These are phyloP conservation scores for Forsythia suspensa DNA, from an alignment of 257 asterid genomes.

Conservation along the genomic window DNA sequence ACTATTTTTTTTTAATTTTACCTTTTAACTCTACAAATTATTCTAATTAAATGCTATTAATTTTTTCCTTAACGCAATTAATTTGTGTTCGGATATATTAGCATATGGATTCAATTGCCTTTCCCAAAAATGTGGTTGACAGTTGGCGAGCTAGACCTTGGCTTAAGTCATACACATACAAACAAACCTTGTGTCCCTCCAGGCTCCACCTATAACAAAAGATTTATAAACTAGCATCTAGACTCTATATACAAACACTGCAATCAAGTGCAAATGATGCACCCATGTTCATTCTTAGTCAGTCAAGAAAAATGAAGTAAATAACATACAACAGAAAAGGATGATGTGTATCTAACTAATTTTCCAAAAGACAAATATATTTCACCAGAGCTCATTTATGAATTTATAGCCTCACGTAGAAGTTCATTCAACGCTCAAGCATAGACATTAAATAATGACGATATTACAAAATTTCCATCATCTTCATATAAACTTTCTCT, in stretches of 20 bases:
- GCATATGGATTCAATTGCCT: constrained; percentile 92
- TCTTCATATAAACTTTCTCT: no score
- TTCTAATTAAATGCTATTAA: no score
- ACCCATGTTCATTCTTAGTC: no score
- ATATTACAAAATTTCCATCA: no score
- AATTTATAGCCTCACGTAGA: background rate
- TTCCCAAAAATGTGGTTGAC: constrained; percentile 79
- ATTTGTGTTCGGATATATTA: constrained; percentile 25
- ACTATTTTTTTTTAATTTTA: no score
- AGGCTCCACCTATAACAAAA: constrained; percentile 31
- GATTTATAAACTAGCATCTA: background rate
- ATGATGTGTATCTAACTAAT: no score
- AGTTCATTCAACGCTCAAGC: background rate
- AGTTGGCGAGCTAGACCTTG: constrained; percentile 92
- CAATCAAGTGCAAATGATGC: background rate
- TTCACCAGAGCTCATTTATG: background rate
- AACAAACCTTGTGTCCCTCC: constrained; percentile 79
- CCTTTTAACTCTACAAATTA: no score
- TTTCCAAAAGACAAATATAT: no score
- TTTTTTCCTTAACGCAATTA: no score
- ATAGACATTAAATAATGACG: no score
- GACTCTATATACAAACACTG: background rate
- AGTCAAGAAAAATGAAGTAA: no score
- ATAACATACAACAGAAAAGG: no score
- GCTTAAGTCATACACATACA: constrained; percentile 89